phyloP scores from a whole-genome alignment of 108 stramenopile species.

The Cyclostephanos tholiformis region DNA sequence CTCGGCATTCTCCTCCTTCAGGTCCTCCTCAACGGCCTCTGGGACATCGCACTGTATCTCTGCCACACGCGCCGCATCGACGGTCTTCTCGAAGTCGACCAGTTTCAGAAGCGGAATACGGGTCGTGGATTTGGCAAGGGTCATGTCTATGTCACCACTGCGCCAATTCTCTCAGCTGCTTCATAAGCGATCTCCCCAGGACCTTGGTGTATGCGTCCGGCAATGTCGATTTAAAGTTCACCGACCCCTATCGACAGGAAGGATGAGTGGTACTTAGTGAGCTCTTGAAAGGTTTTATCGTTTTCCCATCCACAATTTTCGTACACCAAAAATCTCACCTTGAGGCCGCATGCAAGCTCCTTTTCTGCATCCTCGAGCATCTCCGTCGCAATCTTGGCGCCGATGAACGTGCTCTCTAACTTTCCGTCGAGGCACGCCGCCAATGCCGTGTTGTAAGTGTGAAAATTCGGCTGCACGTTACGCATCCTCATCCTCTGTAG shows the following conservation, averaged over 20 bases:
- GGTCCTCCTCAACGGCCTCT: constrained; percentile 37
- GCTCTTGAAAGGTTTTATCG: not conserved
- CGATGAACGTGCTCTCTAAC: constrained; percentile 70
- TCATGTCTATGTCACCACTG: constrained; percentile 75
- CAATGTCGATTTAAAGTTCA: constrained; percentile 65
- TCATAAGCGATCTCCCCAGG: constrained; percentile 69
- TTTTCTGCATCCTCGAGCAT: constrained; percentile 71
- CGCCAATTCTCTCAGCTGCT: constrained; percentile 79
- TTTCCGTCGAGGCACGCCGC: constrained; percentile 85
- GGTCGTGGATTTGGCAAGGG: constrained; percentile 71
- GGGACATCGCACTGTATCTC: constrained; percentile 34
- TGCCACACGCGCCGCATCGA: constrained; percentile 31
- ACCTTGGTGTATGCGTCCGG: constrained; percentile 79
- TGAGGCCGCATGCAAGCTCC: constrained; percentile 58
- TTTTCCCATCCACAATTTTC: not conserved
- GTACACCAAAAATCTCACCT: constrained; percentile 6
- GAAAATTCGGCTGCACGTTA: constrained; percentile 74
- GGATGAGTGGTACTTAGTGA: not conserved
- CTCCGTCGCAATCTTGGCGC: constrained; percentile 68
- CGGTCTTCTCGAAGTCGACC: constrained; percentile 71
- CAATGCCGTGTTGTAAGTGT: constrained; percentile 87
- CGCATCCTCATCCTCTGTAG: constrained; percentile 82
- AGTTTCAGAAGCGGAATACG: constrained; percentile 68
- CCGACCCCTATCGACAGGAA: constrained; percentile 25
- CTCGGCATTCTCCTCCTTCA: constrained; percentile 29